Percentiles rank a stretch among this genome's conserved stretches.
These are phyloP conservation scores for Exsudoporus floridanus DNA, from an alignment of 1,284 basidiomycete genomes.

Conservation along the genomic window DNA sequence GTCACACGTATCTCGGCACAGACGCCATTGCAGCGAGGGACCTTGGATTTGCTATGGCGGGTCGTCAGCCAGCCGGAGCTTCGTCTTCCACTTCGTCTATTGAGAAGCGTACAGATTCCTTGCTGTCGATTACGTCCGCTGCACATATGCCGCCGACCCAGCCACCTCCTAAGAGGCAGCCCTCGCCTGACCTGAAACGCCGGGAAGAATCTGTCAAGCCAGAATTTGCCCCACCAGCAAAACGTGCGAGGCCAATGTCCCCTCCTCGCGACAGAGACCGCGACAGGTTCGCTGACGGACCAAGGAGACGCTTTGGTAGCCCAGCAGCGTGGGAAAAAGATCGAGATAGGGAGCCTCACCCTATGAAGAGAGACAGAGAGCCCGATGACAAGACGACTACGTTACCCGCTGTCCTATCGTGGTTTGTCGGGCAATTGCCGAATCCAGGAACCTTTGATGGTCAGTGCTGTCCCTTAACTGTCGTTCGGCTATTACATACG, in stretches of 20 bases:
- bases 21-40: slow-evolving; percentile 90
- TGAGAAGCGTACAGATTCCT: slow-evolving; percentile 49
- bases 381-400: slow-evolving; percentile 50
- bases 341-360: slow-evolving; percentile 43
- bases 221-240: slow-evolving; percentile 49
- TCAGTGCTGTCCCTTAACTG: slow-evolving; percentile 40
- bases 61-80: slow-evolving; percentile 37
- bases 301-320: slow-evolving; percentile 46
- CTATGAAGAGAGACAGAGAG: slow-evolving; percentile 45
- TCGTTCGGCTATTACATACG: slow-evolving; percentile 10
- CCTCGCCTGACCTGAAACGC: slow-evolving; percentile 41
- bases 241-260: slow-evolving; percentile 54
- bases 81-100: slow-evolving; percentile 35
- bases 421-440: slow-evolving; percentile 83
- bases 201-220: slow-evolving; percentile 42
- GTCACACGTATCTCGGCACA: slow-evolving; percentile 84
- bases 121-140: slow-evolving; percentile 40
- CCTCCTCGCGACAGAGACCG: slow-evolving; percentile 53
- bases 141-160: slow-evolving; percentile 30
- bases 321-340: slow-evolving; percentile 51
- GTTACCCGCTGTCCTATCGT: slow-evolving; percentile 71
- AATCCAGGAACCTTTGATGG: slow-evolving; percentile 75
- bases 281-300: slow-evolving; percentile 45
- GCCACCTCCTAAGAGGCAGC: slow-evolving; percentile 23
- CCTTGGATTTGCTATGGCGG: slow-evolving; percentile 69